phyloP scores from a whole-genome alignment of 225 moss, liverwort and hornwort species.

The Polytrichum formosum region DNA sequence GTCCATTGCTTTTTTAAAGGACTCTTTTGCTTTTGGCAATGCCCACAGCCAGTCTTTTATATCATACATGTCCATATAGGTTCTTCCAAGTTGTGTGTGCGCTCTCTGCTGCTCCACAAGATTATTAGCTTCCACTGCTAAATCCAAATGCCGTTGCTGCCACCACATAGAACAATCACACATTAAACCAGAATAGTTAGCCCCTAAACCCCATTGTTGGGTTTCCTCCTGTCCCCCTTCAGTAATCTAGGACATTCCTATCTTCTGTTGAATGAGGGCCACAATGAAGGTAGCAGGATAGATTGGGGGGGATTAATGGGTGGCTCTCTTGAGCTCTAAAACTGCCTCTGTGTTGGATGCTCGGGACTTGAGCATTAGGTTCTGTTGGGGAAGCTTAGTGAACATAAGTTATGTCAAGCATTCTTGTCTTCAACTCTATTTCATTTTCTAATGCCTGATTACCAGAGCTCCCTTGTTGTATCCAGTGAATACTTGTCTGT shows the following conservation, averaged over 20 bases:
- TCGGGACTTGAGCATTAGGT: too few species aligned
- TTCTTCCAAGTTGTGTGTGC: conserved; percentile 87
- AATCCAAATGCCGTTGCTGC: conserved; percentile 71
- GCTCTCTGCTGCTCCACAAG: conserved; percentile 84
- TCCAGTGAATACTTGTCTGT: too few species aligned
- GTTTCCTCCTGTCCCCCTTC: neutral
- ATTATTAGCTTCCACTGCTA: conserved; percentile 61
- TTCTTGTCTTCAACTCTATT: too few species aligned
- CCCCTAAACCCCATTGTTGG: neutral
- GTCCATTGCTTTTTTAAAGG: conserved; percentile 55
- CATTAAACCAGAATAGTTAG: neutral
- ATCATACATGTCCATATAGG: conserved; percentile 73
- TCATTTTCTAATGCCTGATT: too few species aligned
- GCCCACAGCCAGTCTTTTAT: conserved; percentile 31
- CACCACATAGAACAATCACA: neutral
- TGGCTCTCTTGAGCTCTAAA: too few species aligned
- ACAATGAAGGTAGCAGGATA: neutral
- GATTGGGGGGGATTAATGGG: too few species aligned
- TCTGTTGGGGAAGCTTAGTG: too few species aligned
- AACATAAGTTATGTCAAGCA: too few species aligned
- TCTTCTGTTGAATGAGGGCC: neutral
- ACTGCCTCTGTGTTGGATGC: too few species aligned
- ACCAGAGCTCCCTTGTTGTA: too few species aligned
- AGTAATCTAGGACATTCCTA: neutral
- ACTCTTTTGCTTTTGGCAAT: conserved; percentile 58